phyloP scores from a whole-genome alignment of 2,329 filamentous ascomycete genomes.

The Penicillium sp. region DNA sequence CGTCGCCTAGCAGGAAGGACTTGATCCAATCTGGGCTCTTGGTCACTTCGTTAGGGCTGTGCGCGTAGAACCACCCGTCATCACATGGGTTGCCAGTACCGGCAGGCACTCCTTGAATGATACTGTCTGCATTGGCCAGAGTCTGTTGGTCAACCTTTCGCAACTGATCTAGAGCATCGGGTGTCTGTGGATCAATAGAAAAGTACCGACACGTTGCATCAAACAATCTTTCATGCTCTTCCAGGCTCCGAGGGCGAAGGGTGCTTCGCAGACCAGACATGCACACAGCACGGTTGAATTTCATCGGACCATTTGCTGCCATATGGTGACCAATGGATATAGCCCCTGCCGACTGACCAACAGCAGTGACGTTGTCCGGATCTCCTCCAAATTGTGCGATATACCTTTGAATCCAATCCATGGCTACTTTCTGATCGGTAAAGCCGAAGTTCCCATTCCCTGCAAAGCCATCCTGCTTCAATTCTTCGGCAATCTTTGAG shows the following conservation, averaged over 20 bases:
- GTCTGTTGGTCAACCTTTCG: slow-evolving; percentile 8
- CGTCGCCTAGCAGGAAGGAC: slow-evolving; percentile 8
- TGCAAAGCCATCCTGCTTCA: slow-evolving; percentile 5
- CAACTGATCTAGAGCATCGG: slow-evolving; percentile 8
- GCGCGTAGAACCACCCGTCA: slow-evolving; percentile 13
- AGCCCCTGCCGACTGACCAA: slow-evolving; percentile 11
- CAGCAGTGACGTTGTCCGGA: slow-evolving; percentile 4
- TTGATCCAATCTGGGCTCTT: slow-evolving; percentile 4
- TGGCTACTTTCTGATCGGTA: slow-evolving; percentile 9
- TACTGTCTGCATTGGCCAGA: slow-evolving; percentile 9
- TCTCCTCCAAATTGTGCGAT: slow-evolving; percentile 10
- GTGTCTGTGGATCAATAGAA: slow-evolving; percentile 1
- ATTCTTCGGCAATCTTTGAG: slow-evolving; percentile 5
- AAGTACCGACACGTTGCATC: slow-evolving; percentile 8
- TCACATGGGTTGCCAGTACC: slow-evolving; percentile 11
- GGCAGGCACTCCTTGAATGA: slow-evolving; percentile 8
- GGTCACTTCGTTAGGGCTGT: slow-evolving; percentile 1
- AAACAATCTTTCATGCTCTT: slow-evolving; percentile 7
- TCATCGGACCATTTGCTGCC: slow-evolving; percentile 10
- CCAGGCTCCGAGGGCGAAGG: not conserved
- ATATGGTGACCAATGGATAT: slow-evolving; percentile 13
- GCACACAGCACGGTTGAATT: slow-evolving; percentile 11
- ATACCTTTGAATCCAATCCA: slow-evolving; percentile 11
- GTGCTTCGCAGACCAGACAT: slow-evolving; percentile 14
- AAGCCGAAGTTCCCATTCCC: slow-evolving; percentile 14